Conservation (phyloP, 495 filamentous ascomycete genomes). For the Talaromyces ruber region DNA sequence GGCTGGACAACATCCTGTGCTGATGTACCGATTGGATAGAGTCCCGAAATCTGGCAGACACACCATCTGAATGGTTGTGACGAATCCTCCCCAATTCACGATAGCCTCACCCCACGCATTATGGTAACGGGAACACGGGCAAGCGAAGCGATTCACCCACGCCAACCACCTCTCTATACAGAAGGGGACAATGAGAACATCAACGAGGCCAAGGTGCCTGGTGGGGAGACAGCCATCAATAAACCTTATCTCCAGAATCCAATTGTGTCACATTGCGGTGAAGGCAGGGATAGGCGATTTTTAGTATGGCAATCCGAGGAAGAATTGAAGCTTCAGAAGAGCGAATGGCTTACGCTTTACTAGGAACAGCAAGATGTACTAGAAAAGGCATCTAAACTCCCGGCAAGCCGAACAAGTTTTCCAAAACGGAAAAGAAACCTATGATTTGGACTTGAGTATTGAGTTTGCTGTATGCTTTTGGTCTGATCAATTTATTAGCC, state of each 20-base stretch:
- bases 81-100: not conserved
- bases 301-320: not conserved
- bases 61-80: not conserved
- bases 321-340: not conserved
- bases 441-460: not conserved
- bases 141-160: not conserved
- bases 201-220: not conserved
- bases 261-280: not conserved
- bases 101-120: not conserved
- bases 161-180: slow-evolving; percentile 1
- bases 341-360: not conserved
- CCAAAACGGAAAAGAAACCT: not conserved
- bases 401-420: not conserved
- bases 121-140: not conserved
- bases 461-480: not conserved
- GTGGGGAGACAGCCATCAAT: not conserved
- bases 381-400: not conserved
- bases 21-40: not conserved
- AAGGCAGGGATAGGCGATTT: not conserved
- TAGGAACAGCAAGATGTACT: not conserved
- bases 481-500: too few relatives aligned
- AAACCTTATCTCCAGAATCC: slow-evolving; percentile 1
- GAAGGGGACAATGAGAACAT: not conserved
- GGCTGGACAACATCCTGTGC: not conserved
- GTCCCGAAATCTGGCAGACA: not conserved